These are phyloP conservation scores for Helenozyma baotianmanensis DNA, from an alignment of 805 yeast species.

Conservation along the genomic window DNA sequence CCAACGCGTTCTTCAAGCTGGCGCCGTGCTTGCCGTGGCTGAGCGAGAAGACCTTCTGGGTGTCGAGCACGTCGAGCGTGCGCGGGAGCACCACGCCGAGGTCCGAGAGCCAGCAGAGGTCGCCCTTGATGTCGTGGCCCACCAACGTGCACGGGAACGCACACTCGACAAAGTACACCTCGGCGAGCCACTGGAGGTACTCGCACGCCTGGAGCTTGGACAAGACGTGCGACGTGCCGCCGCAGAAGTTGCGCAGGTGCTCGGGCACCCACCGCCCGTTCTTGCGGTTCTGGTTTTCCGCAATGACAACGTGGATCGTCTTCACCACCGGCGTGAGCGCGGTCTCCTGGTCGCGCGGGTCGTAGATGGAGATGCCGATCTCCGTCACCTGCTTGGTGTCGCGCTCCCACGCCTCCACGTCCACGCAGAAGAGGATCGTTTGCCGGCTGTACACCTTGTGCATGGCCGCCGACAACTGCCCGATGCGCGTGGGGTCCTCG, in stretches of 20 bases:
- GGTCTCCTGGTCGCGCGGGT: conserved; percentile 13
- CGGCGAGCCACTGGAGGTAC: conserved; percentile 9
- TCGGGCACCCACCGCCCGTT: conserved; percentile 22
- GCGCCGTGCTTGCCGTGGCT: conserved; percentile 16
- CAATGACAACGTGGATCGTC: conserved; percentile 16
- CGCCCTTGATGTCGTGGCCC: conserved; percentile 13
- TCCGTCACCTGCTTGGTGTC: conserved; percentile 16
- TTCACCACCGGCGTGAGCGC: conserved; percentile 15
- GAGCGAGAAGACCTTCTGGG: conserved; percentile 12
- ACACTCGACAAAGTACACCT: conserved; percentile 10
- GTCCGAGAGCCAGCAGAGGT: conserved; percentile 10
- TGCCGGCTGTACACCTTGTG: conserved; percentile 16
- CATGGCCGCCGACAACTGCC: conserved; percentile 7
- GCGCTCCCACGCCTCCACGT: conserved; percentile 23
- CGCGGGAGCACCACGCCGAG: conserved; percentile 5
- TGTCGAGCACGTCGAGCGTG: conserved; percentile 14
- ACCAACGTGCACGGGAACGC: conserved; percentile 17
- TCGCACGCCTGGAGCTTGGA: conserved; percentile 2
- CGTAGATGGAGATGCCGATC: conserved; percentile 23
- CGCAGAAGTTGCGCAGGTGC: conserved; percentile 15
- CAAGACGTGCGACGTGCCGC: conserved; percentile 15
- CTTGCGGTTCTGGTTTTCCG: conserved; percentile 11
- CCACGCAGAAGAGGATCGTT: conserved; percentile 17
- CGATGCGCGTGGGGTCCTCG: neutral
- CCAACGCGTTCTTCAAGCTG: conserved; percentile 18